phyloP scores from a whole-genome alignment of 306 rosid genomes.

The Cucurbita ficifolia region DNA sequence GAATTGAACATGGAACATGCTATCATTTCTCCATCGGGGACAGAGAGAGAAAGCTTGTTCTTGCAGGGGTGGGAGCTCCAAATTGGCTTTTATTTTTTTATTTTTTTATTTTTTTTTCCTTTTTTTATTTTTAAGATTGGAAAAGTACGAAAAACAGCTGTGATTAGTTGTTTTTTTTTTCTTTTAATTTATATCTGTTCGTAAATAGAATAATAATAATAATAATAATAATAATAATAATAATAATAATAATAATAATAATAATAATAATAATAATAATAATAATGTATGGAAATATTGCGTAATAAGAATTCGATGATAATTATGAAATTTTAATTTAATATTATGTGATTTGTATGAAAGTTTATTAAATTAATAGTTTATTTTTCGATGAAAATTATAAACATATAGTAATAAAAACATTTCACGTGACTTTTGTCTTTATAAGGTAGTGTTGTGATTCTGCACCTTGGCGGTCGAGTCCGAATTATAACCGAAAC shows the following conservation, averaged over 20 bases:
- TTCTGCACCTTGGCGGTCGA: neutral
- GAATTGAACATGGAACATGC: neutral
- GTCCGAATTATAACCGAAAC: neutral
- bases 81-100: neutral
- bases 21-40: neutral
- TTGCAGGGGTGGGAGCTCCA: neutral
- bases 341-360: neutral
- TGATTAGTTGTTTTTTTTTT: neutral
- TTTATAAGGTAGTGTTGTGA: neutral
- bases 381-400: neutral
- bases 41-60: neutral
- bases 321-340: neutral
- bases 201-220: neutral
- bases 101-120: neutral
- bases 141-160: slow-evolving; percentile 4
- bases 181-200: neutral
- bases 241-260: neutral
- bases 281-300: neutral
- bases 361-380: neutral
- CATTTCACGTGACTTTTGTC: slow-evolving; percentile 2
- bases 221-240: neutral
- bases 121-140: neutral
- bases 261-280: neutral
- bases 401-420: neutral
- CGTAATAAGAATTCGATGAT: neutral